A percentile compares a stretch with the other conserved stretches of the same genome.
These are phyloP conservation scores for Cinnamomum chago DNA, from an alignment of 164 flowering plant genomes.

Conservation along the genomic window DNA sequence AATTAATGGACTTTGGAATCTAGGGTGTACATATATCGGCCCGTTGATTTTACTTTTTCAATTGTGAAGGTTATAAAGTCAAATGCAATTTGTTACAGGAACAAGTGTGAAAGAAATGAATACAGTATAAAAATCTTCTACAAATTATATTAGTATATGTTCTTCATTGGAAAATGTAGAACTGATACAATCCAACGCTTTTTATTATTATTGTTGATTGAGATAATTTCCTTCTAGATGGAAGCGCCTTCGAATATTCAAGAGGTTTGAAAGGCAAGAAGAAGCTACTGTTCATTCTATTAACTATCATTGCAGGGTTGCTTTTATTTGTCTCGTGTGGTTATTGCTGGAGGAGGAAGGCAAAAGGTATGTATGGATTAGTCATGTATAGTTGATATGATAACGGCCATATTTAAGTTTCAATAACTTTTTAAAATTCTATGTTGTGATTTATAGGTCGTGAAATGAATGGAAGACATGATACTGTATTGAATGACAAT, in stretches of 20 bases:
- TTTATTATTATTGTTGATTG: too few relatives aligned
- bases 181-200: too few relatives aligned
- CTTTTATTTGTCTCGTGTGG: slow-evolving; percentile 22
- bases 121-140: too few relatives aligned
- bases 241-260: not conserved
- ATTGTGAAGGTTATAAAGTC: too few relatives aligned
- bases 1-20: too few relatives aligned
- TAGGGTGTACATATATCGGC: too few relatives aligned
- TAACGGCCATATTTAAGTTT: slow-evolving; percentile 23
- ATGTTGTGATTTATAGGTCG: slow-evolving; percentile 12
- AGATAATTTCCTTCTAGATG: too few relatives aligned
- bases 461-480: slow-evolving; percentile 11
- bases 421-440: slow-evolving; percentile 18
- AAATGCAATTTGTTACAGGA: too few relatives aligned
- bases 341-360: slow-evolving; percentile 20
- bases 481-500: slow-evolving; percentile 6
- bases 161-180: too few relatives aligned
- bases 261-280: not conserved
- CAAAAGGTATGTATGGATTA: slow-evolving; percentile 12
- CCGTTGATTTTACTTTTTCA: too few relatives aligned
- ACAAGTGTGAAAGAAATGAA: too few relatives aligned
- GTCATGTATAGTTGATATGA: slow-evolving; percentile 18
- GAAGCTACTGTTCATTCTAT: not conserved
- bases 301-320: slow-evolving; percentile 16
- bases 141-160: too few relatives aligned